Percentiles rank a stretch among this genome's conserved stretches.
phyloP scores from a whole-genome alignment of 371 early-diverging fungal species.

The Funneliformis caledonium region DNA sequence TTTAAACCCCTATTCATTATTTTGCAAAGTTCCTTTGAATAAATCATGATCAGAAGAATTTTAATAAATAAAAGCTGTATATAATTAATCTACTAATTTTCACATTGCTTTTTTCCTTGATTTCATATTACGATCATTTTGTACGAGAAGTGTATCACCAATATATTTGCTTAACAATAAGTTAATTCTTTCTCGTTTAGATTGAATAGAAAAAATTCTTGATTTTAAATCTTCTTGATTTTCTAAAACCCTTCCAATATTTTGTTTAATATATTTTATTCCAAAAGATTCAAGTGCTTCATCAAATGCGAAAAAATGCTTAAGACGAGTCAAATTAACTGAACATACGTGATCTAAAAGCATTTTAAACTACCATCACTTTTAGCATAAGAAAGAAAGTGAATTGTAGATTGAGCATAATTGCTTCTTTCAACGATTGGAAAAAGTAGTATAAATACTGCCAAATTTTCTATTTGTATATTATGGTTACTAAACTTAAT shows the following conservation, averaged over 20 bases:
- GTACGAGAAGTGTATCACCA: neutral
- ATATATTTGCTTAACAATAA: conserved; percentile 3
- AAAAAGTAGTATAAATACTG: neutral
- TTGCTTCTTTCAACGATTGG: neutral
- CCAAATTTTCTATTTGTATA: conserved; percentile 7
- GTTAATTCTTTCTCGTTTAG: neutral
- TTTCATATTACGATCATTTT: neutral
- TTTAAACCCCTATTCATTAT: no score
- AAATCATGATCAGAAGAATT: no score
- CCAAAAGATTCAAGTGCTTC: neutral
- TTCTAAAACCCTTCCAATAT: conserved; percentile 15
- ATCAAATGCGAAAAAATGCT: conserved; percentile 8
- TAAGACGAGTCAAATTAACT: conserved; percentile 8
- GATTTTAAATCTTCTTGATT: neutral
- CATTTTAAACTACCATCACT: neutral
- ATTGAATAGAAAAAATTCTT: neutral
- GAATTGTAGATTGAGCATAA: conserved; percentile 7
- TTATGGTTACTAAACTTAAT: neutral
- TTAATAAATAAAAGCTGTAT: no score
- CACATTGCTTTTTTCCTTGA: no score
- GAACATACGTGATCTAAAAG: neutral
- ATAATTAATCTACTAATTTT: no score
- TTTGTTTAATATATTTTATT: conserved; percentile 5
- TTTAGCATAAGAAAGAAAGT: neutral
- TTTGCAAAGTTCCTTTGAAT: no score